Evolutionary conservation across 1,284 basidiomycete species (phyloP).

Genomic region (Takashimella tepidaria): DNA sequence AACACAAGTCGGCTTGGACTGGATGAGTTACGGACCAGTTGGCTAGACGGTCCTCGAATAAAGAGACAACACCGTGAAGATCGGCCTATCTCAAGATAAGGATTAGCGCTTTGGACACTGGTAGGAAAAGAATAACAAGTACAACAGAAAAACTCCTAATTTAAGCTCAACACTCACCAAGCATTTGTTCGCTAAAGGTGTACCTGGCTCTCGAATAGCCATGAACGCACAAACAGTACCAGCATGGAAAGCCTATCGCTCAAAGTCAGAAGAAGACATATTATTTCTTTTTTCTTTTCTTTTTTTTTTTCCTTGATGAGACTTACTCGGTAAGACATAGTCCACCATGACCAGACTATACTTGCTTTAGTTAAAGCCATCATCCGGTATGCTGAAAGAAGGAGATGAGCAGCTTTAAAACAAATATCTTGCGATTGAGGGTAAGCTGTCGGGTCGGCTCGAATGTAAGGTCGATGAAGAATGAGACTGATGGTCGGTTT

Average conservation of each 20-base stretch:
- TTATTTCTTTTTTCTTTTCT: no score
- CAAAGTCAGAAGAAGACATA: no score
- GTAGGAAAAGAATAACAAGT: neutral
- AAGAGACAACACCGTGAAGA: constrained; percentile 37
- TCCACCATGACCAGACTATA: constrained; percentile 48
- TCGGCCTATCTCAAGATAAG: constrained; percentile 30
- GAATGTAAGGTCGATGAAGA: constrained; percentile 46
- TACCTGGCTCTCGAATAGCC: constrained; percentile 44
- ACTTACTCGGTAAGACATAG: constrained; percentile 41
- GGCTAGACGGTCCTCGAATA: constrained; percentile 38
- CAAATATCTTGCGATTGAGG: constrained; percentile 44
- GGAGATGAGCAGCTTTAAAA: constrained; percentile 36
- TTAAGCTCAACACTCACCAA: constrained; percentile 30
- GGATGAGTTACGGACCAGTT: constrained; percentile 44
- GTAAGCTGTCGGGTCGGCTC: constrained; percentile 44
- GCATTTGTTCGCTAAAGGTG: constrained; percentile 36
- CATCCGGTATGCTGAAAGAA: constrained; percentile 37
- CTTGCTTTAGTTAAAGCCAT: constrained; percentile 35
- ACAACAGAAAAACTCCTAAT: no score
- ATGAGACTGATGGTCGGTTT: constrained; percentile 28
- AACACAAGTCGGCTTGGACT: constrained; percentile 43
- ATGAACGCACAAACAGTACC: constrained; percentile 47
- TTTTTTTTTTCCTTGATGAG: neutral
- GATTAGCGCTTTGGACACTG: neutral
- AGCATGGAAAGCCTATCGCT: constrained; percentile 46